Percentiles rank a stretch among this genome's conserved stretches.
Conservation (phyloP, 768 basidiomycete genomes). For the Cystobasidiopsis lactophilus region DNA sequence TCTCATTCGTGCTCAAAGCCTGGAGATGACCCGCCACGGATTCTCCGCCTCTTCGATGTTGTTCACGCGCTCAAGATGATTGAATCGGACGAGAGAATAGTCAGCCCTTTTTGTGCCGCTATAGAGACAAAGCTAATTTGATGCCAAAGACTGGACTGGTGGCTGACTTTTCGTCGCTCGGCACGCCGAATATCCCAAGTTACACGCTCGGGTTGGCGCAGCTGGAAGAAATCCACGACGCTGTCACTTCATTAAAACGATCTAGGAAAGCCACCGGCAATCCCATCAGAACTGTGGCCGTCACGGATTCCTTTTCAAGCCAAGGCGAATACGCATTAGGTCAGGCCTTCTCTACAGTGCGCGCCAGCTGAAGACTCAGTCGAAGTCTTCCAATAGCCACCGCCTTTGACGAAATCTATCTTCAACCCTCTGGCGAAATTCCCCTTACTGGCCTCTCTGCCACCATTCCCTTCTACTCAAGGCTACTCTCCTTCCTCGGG, state of each 20-base stretch:
- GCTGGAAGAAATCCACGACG: constrained; percentile 20
- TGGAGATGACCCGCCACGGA: constrained; percentile 16
- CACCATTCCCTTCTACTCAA: constrained; percentile 17
- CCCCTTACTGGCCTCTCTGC: constrained; percentile 17
- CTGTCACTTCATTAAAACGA: constrained; percentile 14
- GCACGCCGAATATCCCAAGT: constrained; percentile 7
- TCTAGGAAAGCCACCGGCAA: constrained; percentile 14
- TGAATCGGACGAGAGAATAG: constrained; percentile 16
- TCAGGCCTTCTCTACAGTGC: constrained; percentile 1
- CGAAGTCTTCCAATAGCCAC: background rate
- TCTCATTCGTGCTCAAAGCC: too few species aligned
- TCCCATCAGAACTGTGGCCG: constrained; percentile 16
- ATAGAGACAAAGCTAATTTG: background rate
- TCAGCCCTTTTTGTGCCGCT: background rate
- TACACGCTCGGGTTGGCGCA: constrained; percentile 18
- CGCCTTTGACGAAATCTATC: constrained; percentile 18
- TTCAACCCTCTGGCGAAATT: constrained; percentile 19
- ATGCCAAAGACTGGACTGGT: constrained; percentile 17
- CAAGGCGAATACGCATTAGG: constrained; percentile 20
- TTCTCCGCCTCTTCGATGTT: constrained; percentile 20
- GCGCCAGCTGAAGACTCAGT: background rate
- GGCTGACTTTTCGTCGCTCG: constrained; percentile 19
- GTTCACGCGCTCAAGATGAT: constrained; percentile 17
- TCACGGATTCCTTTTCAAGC: constrained; percentile 16
- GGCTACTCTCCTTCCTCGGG: constrained; percentile 18